A percentile compares a stretch with the other conserved stretches of the same genome.
Evolutionary conservation across 2,329 filamentous ascomycete species (phyloP).

Genomic region (Talaromyces sp.): DNA sequence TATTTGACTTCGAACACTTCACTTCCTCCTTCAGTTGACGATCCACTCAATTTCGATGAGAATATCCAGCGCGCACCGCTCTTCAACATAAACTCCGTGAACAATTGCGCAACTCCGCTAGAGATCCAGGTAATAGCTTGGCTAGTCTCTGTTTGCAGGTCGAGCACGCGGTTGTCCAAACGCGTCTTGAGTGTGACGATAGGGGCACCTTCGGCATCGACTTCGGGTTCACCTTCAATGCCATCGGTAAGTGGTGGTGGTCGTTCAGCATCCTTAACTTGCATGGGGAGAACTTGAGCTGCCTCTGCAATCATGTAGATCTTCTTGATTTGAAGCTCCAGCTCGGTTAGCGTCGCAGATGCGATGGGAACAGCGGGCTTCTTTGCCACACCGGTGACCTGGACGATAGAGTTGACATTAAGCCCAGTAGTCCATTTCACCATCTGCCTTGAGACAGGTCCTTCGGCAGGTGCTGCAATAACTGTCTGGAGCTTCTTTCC

Average conservation of each 20-base stretch:
- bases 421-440: slow-evolving; percentile 82
- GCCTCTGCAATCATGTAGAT: slow-evolving; percentile 72
- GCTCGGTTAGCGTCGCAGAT: slow-evolving; percentile 73
- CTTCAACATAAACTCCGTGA: slow-evolving; percentile 72
- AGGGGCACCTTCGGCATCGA: slow-evolving; percentile 56
- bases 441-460: slow-evolving; percentile 74
- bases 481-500: slow-evolving; percentile 81
- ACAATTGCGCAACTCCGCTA: slow-evolving; percentile 64
- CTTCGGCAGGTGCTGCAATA: slow-evolving; percentile 55
- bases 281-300: slow-evolving; percentile 59
- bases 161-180: slow-evolving; percentile 87
- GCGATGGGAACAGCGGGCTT: slow-evolving; percentile 84
- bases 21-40: slow-evolving; percentile 86
- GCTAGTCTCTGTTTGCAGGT: slow-evolving; percentile 86
- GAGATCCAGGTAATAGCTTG: slow-evolving; percentile 78
- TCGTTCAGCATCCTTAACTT: slow-evolving; percentile 52
- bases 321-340: slow-evolving; percentile 86
- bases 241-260: slow-evolving; percentile 41
- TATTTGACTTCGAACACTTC: slow-evolving; percentile 90
- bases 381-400: slow-evolving; percentile 74
- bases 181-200: slow-evolving; percentile 79
- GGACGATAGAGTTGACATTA: slow-evolving; percentile 75
- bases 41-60: slow-evolving; percentile 82
- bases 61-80: slow-evolving; percentile 79
- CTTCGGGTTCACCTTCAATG: slow-evolving; percentile 45